Base-by-base conservation (phyloP, 2,329 filamentous ascomycete species). In the Pseudogymnoascus sp. region DNA sequence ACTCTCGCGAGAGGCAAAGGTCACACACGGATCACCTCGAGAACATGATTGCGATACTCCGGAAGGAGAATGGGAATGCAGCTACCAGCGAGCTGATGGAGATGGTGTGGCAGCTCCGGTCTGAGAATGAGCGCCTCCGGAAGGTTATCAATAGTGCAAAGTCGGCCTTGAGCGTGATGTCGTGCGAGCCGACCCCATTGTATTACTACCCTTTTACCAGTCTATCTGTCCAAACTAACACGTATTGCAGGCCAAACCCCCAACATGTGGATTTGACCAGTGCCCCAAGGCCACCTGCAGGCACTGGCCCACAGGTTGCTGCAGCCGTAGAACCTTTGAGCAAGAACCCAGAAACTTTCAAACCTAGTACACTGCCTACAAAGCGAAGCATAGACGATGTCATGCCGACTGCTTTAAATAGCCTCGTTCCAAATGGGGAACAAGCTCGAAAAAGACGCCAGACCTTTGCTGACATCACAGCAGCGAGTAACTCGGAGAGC, bases 81-180 rank as follows among this genome's bases (percentile, higher is more conserved):
- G 63, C 54, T 5, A 67, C 66, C 4, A 62, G 37, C 16, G 62
- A 68, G 23, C 60, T 68, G 42, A 61, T 68, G 63, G 64, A 64
- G 10, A 65, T 67, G 47, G 63, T 68, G 23, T 42, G 26, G 7
- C 59, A 51, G 18, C 62, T 68, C 21, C 62, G 65, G 37, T 64
- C 29, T 3, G 67, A 68, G 62, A 63, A 65, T 26, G 67, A 67
- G 14, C 29, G 66, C 16, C 40, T 68, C 16, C 51, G 64, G 21
- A 68, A 68, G 63, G 65, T 67, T 37, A 68, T 68, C 34, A 65
- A 67, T 11, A 61, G 65, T 26, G 64, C 66, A 18, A 67, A 63
- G 57, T 64, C 63, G 11, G 47, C 63, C 3, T 31, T 67, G 23
- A 64, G 65, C 18, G 40, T 47, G 4, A 34, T 57, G 51, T 57